Evolutionary conservation across 345 rosid species (phyloP), one percentile per base, ranked within the genome.

Genomic region (Sapria himalayana): DNA sequence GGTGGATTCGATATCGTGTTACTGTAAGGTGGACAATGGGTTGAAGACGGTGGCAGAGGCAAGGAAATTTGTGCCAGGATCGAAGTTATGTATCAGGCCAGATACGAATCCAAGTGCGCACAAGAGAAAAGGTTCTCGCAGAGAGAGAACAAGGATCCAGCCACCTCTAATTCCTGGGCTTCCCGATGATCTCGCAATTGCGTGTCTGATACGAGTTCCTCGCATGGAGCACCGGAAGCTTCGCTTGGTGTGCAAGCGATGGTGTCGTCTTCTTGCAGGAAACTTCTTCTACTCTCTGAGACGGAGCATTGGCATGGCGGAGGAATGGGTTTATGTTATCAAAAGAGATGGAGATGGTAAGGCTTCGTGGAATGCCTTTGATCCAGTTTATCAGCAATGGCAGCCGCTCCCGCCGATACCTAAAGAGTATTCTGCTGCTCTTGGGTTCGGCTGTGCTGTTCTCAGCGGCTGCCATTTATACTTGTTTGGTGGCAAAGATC

Each of bases 361-460:
- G 66, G 75, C 81, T 54, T 75, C 96, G 1, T 85, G 94, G 94
- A 80, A 75, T 60, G 77, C 86, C 1, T 85, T 78, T 46, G 96
- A 85, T 52, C 94, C 94, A 2, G 54, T 57, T 35, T 63, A 63
- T 55, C 94, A 85, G 57, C 63, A 73, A 3, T 76, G 89, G 76
- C 97, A 81, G 58, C 97, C 94, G 12, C 94, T 86, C 48, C 92
- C 97, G 22, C 97, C 94, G 1, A 85, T 86, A 51, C 97, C 97
- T 0, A 72, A 71, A 23, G 94, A 81, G 29, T 86, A 86, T 52
- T 71, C 97, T 2, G 97, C 70, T 51, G 92, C 85, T 34, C 67
- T 82, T 41, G 97, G 97, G 54, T 86, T 86, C 43, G 97, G 97
- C 40, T 86, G 97, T 43, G 97, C 94, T 49, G 94, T 86, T 45